Conservation (phyloP, 2,329 filamentous ascomycete species). For the Aspergillus terreus region DNA sequence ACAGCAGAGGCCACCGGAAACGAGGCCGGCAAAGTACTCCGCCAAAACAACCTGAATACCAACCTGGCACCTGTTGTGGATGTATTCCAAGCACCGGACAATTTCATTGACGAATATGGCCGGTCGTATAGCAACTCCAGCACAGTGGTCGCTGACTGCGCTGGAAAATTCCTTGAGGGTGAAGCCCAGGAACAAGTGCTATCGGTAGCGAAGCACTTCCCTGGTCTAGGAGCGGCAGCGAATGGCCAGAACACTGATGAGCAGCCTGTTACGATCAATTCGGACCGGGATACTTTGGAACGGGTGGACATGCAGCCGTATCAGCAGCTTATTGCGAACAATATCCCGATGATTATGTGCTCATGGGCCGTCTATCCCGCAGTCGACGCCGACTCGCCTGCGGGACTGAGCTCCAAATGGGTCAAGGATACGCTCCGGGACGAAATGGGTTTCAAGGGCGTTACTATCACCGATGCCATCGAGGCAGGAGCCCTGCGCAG, state of each 20-base stretch:
- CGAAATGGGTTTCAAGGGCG: slow-evolving; percentile 23
- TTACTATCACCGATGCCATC: slow-evolving; percentile 30
- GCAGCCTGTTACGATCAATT: slow-evolving; percentile 23
- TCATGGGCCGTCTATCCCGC: slow-evolving; percentile 29
- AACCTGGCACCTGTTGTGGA: slow-evolving; percentile 29
- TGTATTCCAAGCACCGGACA: slow-evolving; percentile 22
- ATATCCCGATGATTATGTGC: slow-evolving; percentile 28
- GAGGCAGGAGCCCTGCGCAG: slow-evolving; percentile 22
- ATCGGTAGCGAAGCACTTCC: slow-evolving; percentile 30
- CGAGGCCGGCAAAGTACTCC: not conserved
- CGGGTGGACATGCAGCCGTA: slow-evolving; percentile 25
- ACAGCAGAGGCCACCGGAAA: not conserved
- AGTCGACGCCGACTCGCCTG: slow-evolving; percentile 21
- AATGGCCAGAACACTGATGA: slow-evolving; percentile 25
- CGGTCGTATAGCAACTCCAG: slow-evolving; percentile 27
- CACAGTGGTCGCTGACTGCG: slow-evolving; percentile 16
- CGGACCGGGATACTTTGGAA: slow-evolving; percentile 18
- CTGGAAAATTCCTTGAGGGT: slow-evolving; percentile 6
- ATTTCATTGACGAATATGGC: slow-evolving; percentile 23
- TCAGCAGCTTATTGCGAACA: slow-evolving; percentile 19
- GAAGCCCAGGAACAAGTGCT: slow-evolving; percentile 10
- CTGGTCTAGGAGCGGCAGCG: slow-evolving; percentile 24
- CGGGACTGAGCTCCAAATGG: slow-evolving; percentile 23
- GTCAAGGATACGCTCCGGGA: slow-evolving; percentile 22
- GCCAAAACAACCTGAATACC: slow-evolving; percentile 16